Base-by-base conservation (phyloP, 2,329 filamentous ascomycete genomes). In the Colletotrichum salicis region DNA sequence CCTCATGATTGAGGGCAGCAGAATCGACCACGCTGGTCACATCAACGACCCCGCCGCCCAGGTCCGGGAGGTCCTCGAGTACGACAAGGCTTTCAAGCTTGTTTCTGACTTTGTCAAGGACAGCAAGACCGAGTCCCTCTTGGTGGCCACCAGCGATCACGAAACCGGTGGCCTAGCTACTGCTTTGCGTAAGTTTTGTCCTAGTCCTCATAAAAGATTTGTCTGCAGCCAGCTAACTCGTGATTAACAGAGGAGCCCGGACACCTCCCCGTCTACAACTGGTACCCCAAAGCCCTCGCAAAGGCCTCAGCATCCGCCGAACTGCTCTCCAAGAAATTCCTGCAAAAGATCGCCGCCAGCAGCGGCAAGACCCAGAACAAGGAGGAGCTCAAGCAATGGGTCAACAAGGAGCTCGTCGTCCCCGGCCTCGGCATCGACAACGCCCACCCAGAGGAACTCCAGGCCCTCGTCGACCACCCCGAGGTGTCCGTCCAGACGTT, bases 1-100 rank as follows among this genome's bases (percentile, higher is more conserved):
- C 83, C 86, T 99, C 76, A 97, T 99, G 96, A 97, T 99, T 73
- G 96, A 99, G 82, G 96, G 95, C 5, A 97, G 94, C 77, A 89
- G 96, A 54, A 98, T 99, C 77, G 96, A 99, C 78, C 96, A 99
- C 80, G 96, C 96, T 4, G 96, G 95, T 7, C 94, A 96, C 79
- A 89, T 89, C 74, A 96, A 96, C 76, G 94, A 96, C 76, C 93
- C 94, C 0, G 93, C 92, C 11, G 93, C 94, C 1, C 94, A 96
- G 78, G 94, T 96, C 12, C 92, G 94, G 76, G 96, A 99, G 82
- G 96, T 99, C 0, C 86, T 98, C n/a, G 96, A 95, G 63, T 99
- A 97, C 77, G 96, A 99, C 85, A 91, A 89, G 81, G 88, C 96
- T 1, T 97, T 99, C 82, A 86, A 92, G 76, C 88, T 90, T 6